phyloP scores from a whole-genome alignment of 257 asterid genomes.

The Schizonepeta tenuifolia region DNA sequence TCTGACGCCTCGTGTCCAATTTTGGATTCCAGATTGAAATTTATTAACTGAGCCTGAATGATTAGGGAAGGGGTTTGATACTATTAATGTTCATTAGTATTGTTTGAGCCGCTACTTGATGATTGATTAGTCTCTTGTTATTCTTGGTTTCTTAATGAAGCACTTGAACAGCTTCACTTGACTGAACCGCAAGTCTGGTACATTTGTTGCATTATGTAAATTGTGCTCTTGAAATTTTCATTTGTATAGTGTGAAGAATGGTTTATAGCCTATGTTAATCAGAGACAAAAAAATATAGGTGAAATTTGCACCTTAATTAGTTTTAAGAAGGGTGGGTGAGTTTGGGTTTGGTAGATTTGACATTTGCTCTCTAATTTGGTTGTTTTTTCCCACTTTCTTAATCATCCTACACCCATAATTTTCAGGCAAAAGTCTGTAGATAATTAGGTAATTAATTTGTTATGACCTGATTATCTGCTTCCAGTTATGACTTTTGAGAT shows the following conservation, averaged over 20 bases:
- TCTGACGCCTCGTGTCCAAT: conserved; percentile 15
- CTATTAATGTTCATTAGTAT: conserved; percentile 21
- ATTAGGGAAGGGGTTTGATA: conserved; percentile 3
- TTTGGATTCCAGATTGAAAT: neutral
- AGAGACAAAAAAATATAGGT: neutral
- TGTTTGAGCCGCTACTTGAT: conserved; percentile 24
- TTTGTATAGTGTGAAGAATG: neutral
- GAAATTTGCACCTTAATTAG: neutral
- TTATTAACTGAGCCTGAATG: conserved; percentile 1
- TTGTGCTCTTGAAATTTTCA: neutral
- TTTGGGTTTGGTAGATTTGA: conserved; percentile 32
- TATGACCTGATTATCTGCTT: conserved; percentile 20
- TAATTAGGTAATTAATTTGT: conserved; percentile 20
- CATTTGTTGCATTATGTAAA: conserved; percentile 6
- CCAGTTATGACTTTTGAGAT: conserved; percentile 1
- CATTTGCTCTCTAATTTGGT: conserved; percentile 20
- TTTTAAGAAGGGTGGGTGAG: conserved; percentile 30
- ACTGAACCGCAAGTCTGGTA: conserved; percentile 19
- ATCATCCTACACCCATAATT: conserved; percentile 13
- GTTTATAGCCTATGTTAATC: neutral
- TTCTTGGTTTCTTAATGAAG: conserved; percentile 36
- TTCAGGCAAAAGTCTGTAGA: neutral
- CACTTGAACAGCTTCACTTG: conserved; percentile 17
- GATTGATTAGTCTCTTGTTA: conserved; percentile 13
- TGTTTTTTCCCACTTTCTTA: conserved; percentile 13